phyloP scores from a whole-genome alignment of 768 basidiomycete genomes.

The Obba rivulosa region DNA sequence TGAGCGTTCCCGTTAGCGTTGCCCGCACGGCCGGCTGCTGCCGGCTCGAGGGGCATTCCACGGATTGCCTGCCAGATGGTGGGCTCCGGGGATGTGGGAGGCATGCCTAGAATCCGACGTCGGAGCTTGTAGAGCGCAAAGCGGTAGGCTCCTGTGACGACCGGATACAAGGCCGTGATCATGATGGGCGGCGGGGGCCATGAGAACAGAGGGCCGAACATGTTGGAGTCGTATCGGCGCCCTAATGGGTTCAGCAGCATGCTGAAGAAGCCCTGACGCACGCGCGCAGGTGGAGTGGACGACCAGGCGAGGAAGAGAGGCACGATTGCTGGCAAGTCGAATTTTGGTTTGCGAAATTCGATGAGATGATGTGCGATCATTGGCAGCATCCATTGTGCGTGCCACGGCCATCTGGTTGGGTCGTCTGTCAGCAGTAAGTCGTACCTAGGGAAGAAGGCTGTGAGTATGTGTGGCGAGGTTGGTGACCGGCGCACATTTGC shows the following conservation, averaged over 20 bases:
- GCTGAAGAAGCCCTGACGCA: no score
- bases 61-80: background rate
- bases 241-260: background rate
- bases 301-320: slow-evolving; percentile 30
- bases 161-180: slow-evolving; percentile 22
- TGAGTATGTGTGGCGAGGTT: background rate
- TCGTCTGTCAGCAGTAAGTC: slow-evolving; percentile 62
- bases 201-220: slow-evolving; percentile 9
- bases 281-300: slow-evolving; percentile 14
- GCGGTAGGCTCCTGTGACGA: slow-evolving; percentile 21
- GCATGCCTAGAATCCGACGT: slow-evolving; percentile 17
- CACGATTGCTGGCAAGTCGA: slow-evolving; percentile 22
- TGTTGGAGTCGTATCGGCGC: background rate
- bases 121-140: slow-evolving; percentile 13
- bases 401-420: slow-evolving; percentile 69
- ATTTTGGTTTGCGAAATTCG: slow-evolving; percentile 39
- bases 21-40: background rate
- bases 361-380: slow-evolving; percentile 65
- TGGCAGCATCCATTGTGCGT: slow-evolving; percentile 70
- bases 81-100: background rate
- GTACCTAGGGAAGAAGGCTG: slow-evolving; percentile 49
- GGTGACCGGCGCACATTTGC: slow-evolving; percentile 34
- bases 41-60: slow-evolving; percentile 15
- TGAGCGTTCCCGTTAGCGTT: background rate
- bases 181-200: slow-evolving; percentile 33